Evolutionary conservation across 768 basidiomycete genomes (phyloP).

Genomic region (Coprinopsis strossmayeri): DNA sequence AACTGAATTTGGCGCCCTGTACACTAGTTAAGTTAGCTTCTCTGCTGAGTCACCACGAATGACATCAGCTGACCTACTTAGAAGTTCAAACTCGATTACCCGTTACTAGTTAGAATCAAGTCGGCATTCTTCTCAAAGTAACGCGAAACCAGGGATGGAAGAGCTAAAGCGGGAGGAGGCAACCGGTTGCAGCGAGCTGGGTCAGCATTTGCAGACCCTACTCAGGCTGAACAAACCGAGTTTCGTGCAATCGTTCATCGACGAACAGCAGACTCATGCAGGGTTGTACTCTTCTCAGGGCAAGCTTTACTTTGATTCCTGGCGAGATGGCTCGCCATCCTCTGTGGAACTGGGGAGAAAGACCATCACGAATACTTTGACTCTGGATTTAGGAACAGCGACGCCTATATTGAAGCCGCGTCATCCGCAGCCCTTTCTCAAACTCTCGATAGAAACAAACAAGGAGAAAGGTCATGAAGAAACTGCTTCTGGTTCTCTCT

Average conservation of each 20-base stretch:
- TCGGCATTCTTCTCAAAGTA: no score
- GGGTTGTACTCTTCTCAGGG: slow-evolving; percentile 39
- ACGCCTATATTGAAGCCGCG: slow-evolving; percentile 55
- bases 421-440: neutral
- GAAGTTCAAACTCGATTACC: no score
- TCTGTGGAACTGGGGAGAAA: neutral
- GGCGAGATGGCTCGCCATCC: slow-evolving; percentile 16
- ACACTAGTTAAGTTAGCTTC: no score
- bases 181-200: no score
- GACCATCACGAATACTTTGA: neutral
- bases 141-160: no score
- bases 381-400: slow-evolving; percentile 32
- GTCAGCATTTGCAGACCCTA: neutral
- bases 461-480: neutral
- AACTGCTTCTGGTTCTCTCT: neutral
- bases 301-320: slow-evolving; percentile 22
- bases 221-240: slow-evolving; percentile 3
- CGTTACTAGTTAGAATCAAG: no score
- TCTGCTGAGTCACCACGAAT: no score
- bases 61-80: no score
- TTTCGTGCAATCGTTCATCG: slow-evolving; percentile 18
- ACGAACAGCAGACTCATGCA: slow-evolving; percentile 39
- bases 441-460: no score
- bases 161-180: no score
- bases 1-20: no score